Conservation (phyloP, 1,139 yeast species). For the Pneumocystis oryctolagi region DNA sequence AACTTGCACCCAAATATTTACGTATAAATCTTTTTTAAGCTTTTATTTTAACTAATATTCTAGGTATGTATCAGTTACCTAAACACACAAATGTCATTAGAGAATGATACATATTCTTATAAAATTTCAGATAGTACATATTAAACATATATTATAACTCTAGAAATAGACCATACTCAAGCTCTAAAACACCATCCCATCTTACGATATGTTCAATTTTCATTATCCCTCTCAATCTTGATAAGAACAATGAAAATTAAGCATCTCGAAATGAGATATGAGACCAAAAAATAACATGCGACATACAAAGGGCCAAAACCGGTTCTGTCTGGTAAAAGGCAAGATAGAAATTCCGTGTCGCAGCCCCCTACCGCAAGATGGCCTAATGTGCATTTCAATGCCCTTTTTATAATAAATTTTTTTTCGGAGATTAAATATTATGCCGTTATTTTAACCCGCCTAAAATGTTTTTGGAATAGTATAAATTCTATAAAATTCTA, state of each 20-base stretch:
- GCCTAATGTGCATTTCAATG: not conserved
- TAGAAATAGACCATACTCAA: no score
- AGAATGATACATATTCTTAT: not conserved
- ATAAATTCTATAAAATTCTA: not conserved
- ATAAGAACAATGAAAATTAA: not conserved
- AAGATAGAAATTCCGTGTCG: constrained; percentile 1
- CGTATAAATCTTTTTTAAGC: constrained; percentile 14
- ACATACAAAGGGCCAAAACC: not conserved
- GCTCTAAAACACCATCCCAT: not conserved
- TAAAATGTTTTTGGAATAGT: not conserved
- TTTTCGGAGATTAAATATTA: not conserved
- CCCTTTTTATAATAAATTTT: not conserved
- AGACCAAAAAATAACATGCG: not conserved
- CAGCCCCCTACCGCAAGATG: not conserved
- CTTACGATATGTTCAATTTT: not conserved
- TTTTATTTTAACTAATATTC: not conserved
- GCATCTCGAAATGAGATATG: not conserved
- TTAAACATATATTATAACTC: no score
- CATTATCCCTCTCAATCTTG: not conserved
- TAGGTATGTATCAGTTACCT: not conserved
- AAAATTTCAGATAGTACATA: no score
- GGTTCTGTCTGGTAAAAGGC: constrained; percentile 1
- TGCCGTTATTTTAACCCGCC: not conserved
- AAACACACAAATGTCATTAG: not conserved
- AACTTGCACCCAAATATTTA: constrained; percentile 51